Base-by-base conservation (phyloP, 805 yeast genomes). In the Teunomyces atbi region DNA sequence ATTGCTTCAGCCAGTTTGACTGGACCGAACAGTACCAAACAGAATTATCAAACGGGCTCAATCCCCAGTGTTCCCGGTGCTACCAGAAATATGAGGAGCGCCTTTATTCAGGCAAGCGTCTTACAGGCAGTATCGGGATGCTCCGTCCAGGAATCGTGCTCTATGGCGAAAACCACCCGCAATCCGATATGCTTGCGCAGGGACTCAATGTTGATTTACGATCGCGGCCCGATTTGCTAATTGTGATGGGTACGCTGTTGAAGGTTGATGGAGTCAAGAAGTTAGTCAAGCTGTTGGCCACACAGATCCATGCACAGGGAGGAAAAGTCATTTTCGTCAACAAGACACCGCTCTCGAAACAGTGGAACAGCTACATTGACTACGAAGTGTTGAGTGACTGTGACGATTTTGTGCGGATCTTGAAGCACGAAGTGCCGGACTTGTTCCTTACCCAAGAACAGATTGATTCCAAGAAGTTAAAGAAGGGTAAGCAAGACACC, bases 151-250 rank as follows among this genome's bases (percentile, higher is more conserved):
- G 86, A 57, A 90, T 92, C 47, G 96, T 92, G 1, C 73, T 92
- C 18, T 92, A 92, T 62, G 97, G 97, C 1, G 98, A 92, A 60
- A 84, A 90, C 57, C 98, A 92, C 64, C 97, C 97, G 1, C 81
- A 82, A 51, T 82, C 90, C 4, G 96, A 89, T 50, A 67, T 74
- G n/a, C 81, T 92, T 35, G 86, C 95, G 2, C 76, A 74, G 40
- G 89, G 90, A 6, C 66, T 88, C 33, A 76, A 71, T 42, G 71
- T 77, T 16, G 98, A 92, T 66, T 59, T 89, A 47, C 74, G 70
- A 49, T 69, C 78, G 36, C 75, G 71, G 48, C 96, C 97, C 0
- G 96, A 90, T 59, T 61, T 88, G 49, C 73, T 94, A 41, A 66
- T 92, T n/a, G 86, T 92, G 8, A 83, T 89, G 78, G 99, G 99